phyloP scores from a whole-genome alignment of 2,329 filamentous ascomycete genomes.

The Sporothrix humicola region DNA sequence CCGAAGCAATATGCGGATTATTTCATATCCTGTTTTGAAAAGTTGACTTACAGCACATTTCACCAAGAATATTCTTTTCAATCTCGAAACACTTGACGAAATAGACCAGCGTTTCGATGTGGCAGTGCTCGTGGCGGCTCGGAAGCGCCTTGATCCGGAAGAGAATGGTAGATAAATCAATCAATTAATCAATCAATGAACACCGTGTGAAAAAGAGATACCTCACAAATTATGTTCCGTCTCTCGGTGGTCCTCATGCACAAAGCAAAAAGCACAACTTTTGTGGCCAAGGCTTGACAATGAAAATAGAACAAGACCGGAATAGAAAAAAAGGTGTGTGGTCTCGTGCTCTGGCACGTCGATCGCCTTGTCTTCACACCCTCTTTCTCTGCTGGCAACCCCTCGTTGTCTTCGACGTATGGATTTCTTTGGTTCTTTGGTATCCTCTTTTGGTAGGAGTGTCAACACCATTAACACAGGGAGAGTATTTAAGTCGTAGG shows the following conservation, averaged over 20 bases:
- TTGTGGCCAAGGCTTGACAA: background rate
- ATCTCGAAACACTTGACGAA: constrained; percentile 8
- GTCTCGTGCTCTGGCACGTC: constrained; percentile 20
- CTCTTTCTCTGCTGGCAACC: background rate
- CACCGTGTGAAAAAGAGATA: background rate
- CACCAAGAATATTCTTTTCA: background rate
- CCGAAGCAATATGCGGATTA: background rate
- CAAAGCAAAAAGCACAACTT: background rate
- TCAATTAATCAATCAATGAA: background rate
- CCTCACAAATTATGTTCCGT: background rate
- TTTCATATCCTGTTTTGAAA: background rate
- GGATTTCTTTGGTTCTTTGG: background rate
- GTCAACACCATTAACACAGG: background rate
- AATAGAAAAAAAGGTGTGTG: constrained; percentile 14
- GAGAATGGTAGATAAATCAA: background rate
- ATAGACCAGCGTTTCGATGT: background rate
- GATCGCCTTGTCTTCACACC: constrained; percentile 12
- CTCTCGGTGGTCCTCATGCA: background rate
- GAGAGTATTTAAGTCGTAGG: background rate
- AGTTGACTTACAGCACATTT: too few species aligned
- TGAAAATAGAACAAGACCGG: background rate
- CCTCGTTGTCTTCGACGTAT: background rate
- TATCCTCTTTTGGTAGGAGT: too few species aligned
- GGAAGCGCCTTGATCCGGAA: background rate
- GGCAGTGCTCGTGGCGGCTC: constrained; percentile 22